Evolutionary conservation across 2,329 filamentous ascomycete species (phyloP), one percentile per base, ranked within the genome.

Genomic region (Fusarium buharicum): DNA sequence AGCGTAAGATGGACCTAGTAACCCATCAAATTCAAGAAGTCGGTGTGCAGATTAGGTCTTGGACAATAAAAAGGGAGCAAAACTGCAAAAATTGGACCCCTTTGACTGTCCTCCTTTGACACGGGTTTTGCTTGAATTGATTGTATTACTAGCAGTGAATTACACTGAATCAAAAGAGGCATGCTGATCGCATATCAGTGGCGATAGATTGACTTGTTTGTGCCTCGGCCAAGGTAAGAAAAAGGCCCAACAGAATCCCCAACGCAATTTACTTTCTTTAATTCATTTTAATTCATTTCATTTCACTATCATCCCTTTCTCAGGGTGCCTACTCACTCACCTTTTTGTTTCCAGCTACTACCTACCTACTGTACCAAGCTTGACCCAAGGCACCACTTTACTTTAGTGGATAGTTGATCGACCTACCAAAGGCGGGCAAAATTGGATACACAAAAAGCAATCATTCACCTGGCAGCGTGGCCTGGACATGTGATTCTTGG

Each of bases 1-100:
- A 59, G 55, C 40, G 52, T 37, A 38, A 17, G 38, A 27, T 47
- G 39, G 28, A n/a, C n/a, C n/a, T n/a, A n/a, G n/a, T n/a, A n/a
- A n/a, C 41, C 33, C 14, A 22, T 37, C 12, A 50, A 31, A 37
- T 40, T 43, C 28, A 41, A 47, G 34, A 57, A 62, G 61, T 64
- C 61, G 61, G 61, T 64, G 61, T 61, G 61, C 57, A 27, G 27
- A 63, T 55, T 27, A 47, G 52, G 53, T 16, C 41, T 45, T 33
- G 17, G 44, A 62, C 43, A 62, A 62, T 49, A 58, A 50, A 50
- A 47, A 36, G 27, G 30, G 37, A 28, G n/a, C 27, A 47, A 41
- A 36, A 30, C 20, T 16, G 40, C 30, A 17, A 46, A 44, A 40
- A 11, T 37, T 11, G 46, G 20, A 13, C 14, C 20, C 27, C 12